These are phyloP conservation scores for Prunus mira DNA, from an alignment of 306 rosid genomes.

Conservation along the genomic window DNA sequence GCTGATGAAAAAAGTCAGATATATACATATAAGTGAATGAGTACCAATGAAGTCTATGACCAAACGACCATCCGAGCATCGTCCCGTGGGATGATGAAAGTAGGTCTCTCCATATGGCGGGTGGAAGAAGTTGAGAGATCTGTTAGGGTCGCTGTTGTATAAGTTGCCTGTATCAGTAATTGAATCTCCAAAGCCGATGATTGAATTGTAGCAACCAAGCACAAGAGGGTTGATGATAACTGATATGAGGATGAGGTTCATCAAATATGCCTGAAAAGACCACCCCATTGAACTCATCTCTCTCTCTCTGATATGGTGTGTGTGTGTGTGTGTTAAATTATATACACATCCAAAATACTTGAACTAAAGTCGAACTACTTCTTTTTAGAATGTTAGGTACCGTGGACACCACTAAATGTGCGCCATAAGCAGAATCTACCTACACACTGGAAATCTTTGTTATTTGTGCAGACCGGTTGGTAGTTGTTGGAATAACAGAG, in stretches of 20 bases:
- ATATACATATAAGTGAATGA: background rate
- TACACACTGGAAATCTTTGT: no score
- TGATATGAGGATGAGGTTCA: background rate
- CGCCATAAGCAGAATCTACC: no score
- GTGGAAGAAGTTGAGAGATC: background rate
- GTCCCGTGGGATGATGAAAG: slow-evolving; percentile 28
- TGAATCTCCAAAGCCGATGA: slow-evolving; percentile 73
- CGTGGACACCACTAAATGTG: no score
- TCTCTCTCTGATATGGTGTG: no score
- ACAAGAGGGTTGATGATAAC: background rate
- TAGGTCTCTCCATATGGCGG: slow-evolving; percentile 32
- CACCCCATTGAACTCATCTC: background rate
- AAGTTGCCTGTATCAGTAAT: slow-evolving; percentile 56
- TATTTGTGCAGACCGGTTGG: no score
- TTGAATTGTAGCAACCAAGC: slow-evolving; percentile 16
- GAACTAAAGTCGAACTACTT: no score
- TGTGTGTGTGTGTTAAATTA: no score
- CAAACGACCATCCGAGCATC: slow-evolving; percentile 34
- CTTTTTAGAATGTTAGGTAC: no score
- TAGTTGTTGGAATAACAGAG: background rate
- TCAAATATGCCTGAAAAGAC: background rate
- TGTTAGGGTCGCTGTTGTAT: background rate
- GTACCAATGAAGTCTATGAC: slow-evolving; percentile 31
- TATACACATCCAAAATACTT: no score
- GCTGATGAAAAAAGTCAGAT: background rate